Percentiles rank a stretch among this genome's conserved stretches.
Conservation (phyloP, 176 grass and related monocot genomes). For the Zea mays region Zm-B73-REFERENCE-NAM-5.0 NC_050099.1:218971501-218972000, state of each 20-base stretch:
- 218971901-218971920: conserved; percentile 67
- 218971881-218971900: conserved; percentile 62
- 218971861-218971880: conserved; percentile 45
- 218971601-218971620: conserved; percentile 13
- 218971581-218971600: conserved; percentile 38
- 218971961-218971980: conserved; percentile 60
- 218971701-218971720: conserved; percentile 58
- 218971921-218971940: conserved; percentile 43
- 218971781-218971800: conserved; percentile 21
- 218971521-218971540: conserved; percentile 88
- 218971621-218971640: not conserved
- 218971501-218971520: conserved; percentile 72
- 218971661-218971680: not conserved
- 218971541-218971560: conserved; percentile 58
- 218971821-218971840: not conserved
- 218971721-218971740: conserved; percentile 60
- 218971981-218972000: conserved; percentile 52
- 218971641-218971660: not conserved
- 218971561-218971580: conserved; percentile 47
- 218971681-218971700: conserved; percentile 29
- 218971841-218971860: conserved; percentile 52
- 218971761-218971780: conserved; percentile 81
- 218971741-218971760: conserved; percentile 82
- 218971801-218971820: not conserved
- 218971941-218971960: conserved; percentile 49